Evolutionary conservation across 140 eudicot genomes (phyloP).

Genomic region (Bidens hawaiensis): DNA sequence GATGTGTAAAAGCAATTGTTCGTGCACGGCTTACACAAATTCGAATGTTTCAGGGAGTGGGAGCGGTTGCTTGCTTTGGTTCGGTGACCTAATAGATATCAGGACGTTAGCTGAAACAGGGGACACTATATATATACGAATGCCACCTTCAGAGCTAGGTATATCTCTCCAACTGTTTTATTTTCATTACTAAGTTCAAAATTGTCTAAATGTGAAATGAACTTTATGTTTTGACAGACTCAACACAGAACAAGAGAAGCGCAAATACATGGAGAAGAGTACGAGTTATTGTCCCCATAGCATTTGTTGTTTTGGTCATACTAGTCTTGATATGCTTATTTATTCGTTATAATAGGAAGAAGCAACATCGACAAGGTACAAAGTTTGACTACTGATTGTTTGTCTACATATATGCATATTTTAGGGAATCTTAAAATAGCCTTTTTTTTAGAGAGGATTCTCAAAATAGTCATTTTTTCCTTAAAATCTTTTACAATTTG

Average conservation of each 20-base stretch:
- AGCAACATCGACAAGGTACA: background rate
- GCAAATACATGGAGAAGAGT: background rate
- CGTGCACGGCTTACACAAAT: slow-evolving; percentile 43
- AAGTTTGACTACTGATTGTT: background rate
- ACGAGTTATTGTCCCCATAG: background rate
- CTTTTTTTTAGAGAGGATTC: too few relatives aligned
- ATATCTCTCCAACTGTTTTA: background rate
- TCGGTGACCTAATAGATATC: slow-evolving; percentile 32
- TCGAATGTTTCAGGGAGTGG: slow-evolving; percentile 20
- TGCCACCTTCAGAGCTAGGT: slow-evolving; percentile 44
- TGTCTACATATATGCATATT: too few relatives aligned
- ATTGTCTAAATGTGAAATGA: background rate
- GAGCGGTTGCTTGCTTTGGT: slow-evolving; percentile 52
- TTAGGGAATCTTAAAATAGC: too few relatives aligned
- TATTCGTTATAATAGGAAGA: background rate
- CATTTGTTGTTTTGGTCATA: background rate
- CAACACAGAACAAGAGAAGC: background rate
- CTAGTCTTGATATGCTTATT: background rate
- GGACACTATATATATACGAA: slow-evolving; percentile 37
- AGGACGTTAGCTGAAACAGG: slow-evolving; percentile 17
- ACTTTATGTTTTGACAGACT: background rate
- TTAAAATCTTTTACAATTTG: too few relatives aligned
- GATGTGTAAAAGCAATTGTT: slow-evolving; percentile 41
- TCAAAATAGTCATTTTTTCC: too few relatives aligned
- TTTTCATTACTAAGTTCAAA: background rate